A percentile compares a stretch with the other conserved stretches of the same genome.
Conservation (phyloP, 352 stramenopile genomes). For the Pythium periplocum region DNA sequence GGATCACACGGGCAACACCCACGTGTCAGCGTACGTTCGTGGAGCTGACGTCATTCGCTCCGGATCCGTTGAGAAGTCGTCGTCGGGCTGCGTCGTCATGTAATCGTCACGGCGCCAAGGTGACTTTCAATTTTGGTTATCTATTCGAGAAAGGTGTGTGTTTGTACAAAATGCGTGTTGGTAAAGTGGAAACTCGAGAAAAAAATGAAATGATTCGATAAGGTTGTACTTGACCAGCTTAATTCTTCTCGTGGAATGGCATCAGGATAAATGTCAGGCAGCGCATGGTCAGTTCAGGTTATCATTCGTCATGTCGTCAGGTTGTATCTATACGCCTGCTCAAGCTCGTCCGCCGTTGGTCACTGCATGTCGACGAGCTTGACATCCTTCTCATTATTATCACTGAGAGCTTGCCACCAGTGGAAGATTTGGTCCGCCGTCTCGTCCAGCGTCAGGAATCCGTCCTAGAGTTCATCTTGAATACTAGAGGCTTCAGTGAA, state of each 20-base stretch:
- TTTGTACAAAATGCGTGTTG: too few species aligned
- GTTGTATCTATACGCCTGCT: slow-evolving; percentile 9
- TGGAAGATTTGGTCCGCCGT: slow-evolving; percentile 49
- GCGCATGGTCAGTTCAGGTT: neutral
- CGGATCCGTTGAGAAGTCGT: slow-evolving; percentile 48
- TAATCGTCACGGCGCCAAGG: slow-evolving; percentile 13
- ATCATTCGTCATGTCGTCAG: neutral
- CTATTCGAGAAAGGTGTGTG: too few species aligned
- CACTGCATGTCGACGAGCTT: slow-evolving; percentile 63
- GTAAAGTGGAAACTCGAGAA: too few species aligned
- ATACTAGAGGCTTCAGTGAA: too few species aligned
- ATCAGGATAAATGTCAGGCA: slow-evolving; percentile 22
- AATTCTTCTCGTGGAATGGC: neutral
- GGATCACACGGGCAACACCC: slow-evolving; percentile 41
- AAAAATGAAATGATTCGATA: too few species aligned
- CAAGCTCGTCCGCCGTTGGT: slow-evolving; percentile 34
- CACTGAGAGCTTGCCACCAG: slow-evolving; percentile 73
- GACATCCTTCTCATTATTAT: slow-evolving; percentile 54
- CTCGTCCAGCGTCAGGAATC: slow-evolving; percentile 47
- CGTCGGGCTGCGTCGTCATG: slow-evolving; percentile 67
- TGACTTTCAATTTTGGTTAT: too few species aligned
- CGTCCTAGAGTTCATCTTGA: slow-evolving; percentile 29
- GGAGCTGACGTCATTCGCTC: slow-evolving; percentile 47
- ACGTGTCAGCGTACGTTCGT: slow-evolving; percentile 62
- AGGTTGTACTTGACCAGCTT: too few species aligned